A percentile compares a stretch with the other conserved stretches of the same genome.
These are phyloP conservation scores for Pichia deserticola DNA, from an alignment of 805 yeast genomes.

Conservation along the genomic window DNA sequence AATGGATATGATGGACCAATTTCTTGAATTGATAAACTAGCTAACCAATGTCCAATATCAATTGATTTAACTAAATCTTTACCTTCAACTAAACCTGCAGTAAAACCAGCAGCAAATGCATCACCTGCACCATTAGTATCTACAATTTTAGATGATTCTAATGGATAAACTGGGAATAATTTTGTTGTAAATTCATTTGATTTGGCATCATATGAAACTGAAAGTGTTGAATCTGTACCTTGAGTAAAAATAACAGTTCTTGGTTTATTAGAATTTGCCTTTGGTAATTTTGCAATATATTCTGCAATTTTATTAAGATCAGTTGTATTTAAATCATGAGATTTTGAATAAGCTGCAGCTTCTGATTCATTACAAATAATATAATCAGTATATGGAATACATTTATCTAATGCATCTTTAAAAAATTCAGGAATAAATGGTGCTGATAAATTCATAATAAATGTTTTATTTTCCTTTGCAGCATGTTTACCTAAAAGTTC, in stretches of 20 bases:
- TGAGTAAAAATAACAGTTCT: slow-evolving; percentile 94
- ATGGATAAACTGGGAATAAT: slow-evolving; percentile 62
- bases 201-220: slow-evolving; percentile 50
- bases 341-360: slow-evolving; percentile 88
- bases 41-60: slow-evolving; percentile 95
- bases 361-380: slow-evolving; percentile 95
- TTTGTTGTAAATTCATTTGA: slow-evolving; percentile 40
- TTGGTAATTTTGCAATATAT: slow-evolving; percentile 70
- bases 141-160: slow-evolving; percentile 57
- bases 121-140: slow-evolving; percentile 99
- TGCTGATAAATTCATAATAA: slow-evolving; percentile 84
- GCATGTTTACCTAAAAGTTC: slow-evolving; percentile 87
- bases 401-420: slow-evolving; percentile 78
- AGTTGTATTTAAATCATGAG: slow-evolving; percentile 57
- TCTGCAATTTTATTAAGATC: slow-evolving; percentile 76
- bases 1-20: slow-evolving; percentile 91
- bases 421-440: slow-evolving; percentile 95
- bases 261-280: slow-evolving; percentile 55
- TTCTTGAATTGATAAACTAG: slow-evolving; percentile 83
- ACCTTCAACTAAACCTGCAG: slow-evolving; percentile 79
- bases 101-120: slow-evolving; percentile 94
- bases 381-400: slow-evolving; percentile 81
- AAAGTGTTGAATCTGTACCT: slow-evolving; percentile 86
- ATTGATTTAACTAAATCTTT: slow-evolving; percentile 52
- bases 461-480: slow-evolving; percentile 31